Evolutionary conservation across 1,284 basidiomycete species (phyloP).

Genomic region (Schizophyllum amplum): DNA sequence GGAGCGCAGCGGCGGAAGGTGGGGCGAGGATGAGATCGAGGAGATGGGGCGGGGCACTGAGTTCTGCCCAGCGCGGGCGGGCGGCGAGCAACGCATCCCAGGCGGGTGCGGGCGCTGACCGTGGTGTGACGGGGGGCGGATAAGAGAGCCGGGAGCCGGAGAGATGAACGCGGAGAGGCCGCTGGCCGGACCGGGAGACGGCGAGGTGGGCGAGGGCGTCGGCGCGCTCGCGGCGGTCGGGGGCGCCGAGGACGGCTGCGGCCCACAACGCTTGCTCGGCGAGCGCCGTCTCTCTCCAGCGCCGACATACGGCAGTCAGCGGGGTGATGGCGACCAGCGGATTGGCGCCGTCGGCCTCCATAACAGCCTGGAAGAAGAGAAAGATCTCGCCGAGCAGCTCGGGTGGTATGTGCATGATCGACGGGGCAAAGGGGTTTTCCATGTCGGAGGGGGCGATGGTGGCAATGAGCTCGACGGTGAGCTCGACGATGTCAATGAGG

Average conservation of each 20-base stretch:
- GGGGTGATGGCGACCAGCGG: background rate
- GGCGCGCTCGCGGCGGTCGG: too few species aligned
- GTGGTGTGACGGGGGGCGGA: too few species aligned
- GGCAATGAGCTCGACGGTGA: background rate
- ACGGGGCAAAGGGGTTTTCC: background rate
- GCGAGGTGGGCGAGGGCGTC: background rate
- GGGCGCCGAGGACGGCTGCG: background rate
- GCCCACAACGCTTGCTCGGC: slow-evolving; percentile 4
- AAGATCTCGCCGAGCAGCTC: background rate
- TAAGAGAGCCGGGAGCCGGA: background rate
- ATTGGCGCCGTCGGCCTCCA: background rate
- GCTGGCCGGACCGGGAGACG: background rate
- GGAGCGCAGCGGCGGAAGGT: background rate
- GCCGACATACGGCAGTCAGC: slow-evolving; percentile 5
- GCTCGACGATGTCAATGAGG: background rate
- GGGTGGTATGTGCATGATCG: background rate
- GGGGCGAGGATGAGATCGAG: background rate
- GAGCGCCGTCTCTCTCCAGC: slow-evolving; percentile 2
- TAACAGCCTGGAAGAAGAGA: background rate
- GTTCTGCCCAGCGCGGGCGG: background rate
- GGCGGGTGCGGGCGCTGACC: too few species aligned
- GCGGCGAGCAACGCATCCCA: background rate
- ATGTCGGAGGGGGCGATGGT: background rate
- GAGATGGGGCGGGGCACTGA: background rate
- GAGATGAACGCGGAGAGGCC: background rate